Evolutionary conservation across 2,329 filamentous ascomycete species (phyloP), one percentile per base, ranked within the genome.

Genomic region (Fusarium illudens): DNA sequence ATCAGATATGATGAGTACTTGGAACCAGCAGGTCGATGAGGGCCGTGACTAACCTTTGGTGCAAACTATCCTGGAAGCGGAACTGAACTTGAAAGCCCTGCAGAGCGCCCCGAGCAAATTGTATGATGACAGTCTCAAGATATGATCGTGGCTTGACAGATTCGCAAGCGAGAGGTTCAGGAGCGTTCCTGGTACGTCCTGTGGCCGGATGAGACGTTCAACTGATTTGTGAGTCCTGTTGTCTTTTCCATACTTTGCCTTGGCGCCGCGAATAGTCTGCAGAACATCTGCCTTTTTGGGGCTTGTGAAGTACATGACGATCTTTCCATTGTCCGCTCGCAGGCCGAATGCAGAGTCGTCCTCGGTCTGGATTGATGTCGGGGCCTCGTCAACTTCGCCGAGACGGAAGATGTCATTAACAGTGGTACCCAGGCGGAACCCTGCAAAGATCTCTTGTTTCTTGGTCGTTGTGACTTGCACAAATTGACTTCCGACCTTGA

Each of bases 231-330:
- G 81, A 5, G 85, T 81, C 65, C 87, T 83, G 34, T 81, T 84
- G 65, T 91, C 89, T 72, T 90, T 91, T 57, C 86, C 86, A 64
- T 89, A 84, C 70, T 89, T 91, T 8, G 84, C 80, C 75, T 90
- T 91, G 42, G 88, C 88, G 10, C 80, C 82, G 32, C 88, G 84
- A 55, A 92, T 89, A 11, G 86, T 85, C 75, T 89, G 86, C 4
- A 92, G 79, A 19, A 92, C 83, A 63, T 91, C 89, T 7, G 80
- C 74, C 75, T 89, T 90, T 73, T 86, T 87, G 2, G 87, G 82
- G 67, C 89, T 91, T 17, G 88, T 89, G 75, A 92, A 92, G 73
- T 89, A 90, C 88, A 92, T 90, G 55, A 90, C 85, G 51, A 90
- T 88, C 77, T 89, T 90, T 69, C 89, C 89, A 65, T 88, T 89